phyloP scores from a whole-genome alignment of 2,329 filamentous ascomycete species.

The Neonectria hederae region DNA sequence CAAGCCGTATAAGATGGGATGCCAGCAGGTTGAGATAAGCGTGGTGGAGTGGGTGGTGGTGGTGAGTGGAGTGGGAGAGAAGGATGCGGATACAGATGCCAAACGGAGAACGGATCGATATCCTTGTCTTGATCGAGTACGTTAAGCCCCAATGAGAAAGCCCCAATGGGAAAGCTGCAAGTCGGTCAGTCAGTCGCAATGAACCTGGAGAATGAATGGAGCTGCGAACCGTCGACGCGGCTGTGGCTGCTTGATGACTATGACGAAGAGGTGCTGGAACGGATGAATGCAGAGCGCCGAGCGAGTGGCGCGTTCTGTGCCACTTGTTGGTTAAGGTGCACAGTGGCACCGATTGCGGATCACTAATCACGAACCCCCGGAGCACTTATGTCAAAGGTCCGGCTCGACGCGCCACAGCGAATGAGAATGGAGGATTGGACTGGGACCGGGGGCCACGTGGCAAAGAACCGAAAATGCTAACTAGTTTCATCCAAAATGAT shows the following conservation, averaged over 20 bases:
- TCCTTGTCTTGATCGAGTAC: not conserved
- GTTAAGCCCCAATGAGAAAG: not conserved
- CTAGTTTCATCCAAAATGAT: not conserved
- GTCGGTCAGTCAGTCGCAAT: no score
- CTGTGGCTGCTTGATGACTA: not conserved
- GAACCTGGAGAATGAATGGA: no score
- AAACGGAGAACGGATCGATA: not conserved
- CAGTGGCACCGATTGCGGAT: not conserved
- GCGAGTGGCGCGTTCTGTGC: not conserved
- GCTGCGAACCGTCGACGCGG: not conserved
- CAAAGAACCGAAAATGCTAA: not conserved
- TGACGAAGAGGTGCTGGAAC: not conserved
- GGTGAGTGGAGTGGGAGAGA: not conserved
- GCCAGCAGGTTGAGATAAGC: not conserved
- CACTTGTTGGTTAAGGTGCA: no score
- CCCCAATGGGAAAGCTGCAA: not conserved
- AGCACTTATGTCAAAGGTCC: slow-evolving; percentile 27
- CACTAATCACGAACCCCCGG: slow-evolving; percentile 27
- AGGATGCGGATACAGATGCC: not conserved
- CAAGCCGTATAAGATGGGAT: not conserved
- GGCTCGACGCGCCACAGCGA: slow-evolving; percentile 19
- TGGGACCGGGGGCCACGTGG: not conserved
- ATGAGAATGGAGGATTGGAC: not conserved
- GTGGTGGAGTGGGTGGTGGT: not conserved
- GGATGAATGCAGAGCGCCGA: not conserved